Conservation (phyloP, 2,329 filamentous ascomycete genomes). For the Colletotrichum sp. region DNA sequence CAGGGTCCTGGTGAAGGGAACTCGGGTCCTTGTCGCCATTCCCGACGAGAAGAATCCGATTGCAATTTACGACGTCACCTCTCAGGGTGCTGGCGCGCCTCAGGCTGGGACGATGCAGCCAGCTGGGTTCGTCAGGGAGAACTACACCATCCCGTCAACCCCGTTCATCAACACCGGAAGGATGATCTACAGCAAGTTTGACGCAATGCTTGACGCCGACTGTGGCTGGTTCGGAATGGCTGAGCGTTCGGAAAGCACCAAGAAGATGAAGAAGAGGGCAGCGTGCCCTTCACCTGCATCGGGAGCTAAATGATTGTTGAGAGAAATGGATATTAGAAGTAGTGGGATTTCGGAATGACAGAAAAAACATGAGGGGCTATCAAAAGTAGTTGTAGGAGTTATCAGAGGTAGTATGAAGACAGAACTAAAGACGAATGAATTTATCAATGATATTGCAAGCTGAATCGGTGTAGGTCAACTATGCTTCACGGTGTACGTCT, state of each 20-base stretch:
- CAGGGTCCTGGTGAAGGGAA: background rate
- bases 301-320: background rate
- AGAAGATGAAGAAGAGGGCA: background rate
- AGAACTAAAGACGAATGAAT: fast-evolving
- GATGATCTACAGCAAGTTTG: background rate
- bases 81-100: background rate
- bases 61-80: background rate
- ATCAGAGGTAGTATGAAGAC: fast-evolving
- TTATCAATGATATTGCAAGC: background rate
- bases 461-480: background rate
- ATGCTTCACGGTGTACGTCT: too few relatives aligned
- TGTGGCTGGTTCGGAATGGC: background rate
- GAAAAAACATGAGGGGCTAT: background rate
- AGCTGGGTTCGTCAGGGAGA: background rate
- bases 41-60: conserved; percentile 2
- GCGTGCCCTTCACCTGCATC: background rate
- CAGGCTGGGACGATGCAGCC: background rate
- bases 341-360: background rate
- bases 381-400: fast-evolving
- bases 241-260: background rate
- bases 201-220: background rate
- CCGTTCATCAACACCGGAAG: background rate
- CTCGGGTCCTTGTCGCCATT: background rate
- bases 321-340: background rate
- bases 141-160: background rate